Conservation (phyloP, 352 stramenopile genomes). For the Pythium coloratum region DNA sequence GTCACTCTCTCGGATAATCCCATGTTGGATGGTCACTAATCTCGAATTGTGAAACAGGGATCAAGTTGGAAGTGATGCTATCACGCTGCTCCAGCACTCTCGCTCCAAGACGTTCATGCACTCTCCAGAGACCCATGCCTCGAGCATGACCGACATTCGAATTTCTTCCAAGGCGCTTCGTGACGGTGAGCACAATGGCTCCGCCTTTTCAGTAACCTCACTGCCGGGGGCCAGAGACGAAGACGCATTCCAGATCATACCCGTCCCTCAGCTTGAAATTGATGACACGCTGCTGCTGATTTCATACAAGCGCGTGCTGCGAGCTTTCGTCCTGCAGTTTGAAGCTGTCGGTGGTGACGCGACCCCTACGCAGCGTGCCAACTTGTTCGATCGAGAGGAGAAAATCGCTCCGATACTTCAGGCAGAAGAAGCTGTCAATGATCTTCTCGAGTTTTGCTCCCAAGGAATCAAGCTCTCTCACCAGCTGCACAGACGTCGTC, state of each 20-base stretch:
- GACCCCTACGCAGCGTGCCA: neutral
- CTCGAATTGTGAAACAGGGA: conserved; percentile 24
- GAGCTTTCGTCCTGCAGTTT: conserved; percentile 45
- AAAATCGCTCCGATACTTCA: conserved; percentile 38
- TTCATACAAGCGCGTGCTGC: conserved; percentile 52
- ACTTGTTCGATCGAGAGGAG: conserved; percentile 36
- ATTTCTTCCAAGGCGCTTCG: conserved; percentile 55
- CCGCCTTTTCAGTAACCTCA: conserved; percentile 47
- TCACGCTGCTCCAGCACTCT: conserved; percentile 61
- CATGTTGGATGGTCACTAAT: conserved; percentile 9
- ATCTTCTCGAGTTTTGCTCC: conserved; percentile 51
- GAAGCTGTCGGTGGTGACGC: neutral
- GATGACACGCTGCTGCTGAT: conserved; percentile 62
- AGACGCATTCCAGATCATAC: conserved; percentile 67
- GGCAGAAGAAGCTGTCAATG: conserved; percentile 41
- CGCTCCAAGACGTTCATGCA: conserved; percentile 57
- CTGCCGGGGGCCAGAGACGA: conserved; percentile 59
- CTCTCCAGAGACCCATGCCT: conserved; percentile 64
- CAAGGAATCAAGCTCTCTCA: conserved; percentile 30
- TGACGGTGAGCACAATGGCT: conserved; percentile 22
- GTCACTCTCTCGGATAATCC: neutral
- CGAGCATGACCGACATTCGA: conserved; percentile 63
- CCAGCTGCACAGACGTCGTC: conserved; percentile 35
- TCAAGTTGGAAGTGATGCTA: conserved; percentile 48
- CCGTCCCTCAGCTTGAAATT: conserved; percentile 44